Evolutionary conservation across 2,329 filamentous ascomycete genomes (phyloP).

Genomic region (Fusarium continuum): DNA sequence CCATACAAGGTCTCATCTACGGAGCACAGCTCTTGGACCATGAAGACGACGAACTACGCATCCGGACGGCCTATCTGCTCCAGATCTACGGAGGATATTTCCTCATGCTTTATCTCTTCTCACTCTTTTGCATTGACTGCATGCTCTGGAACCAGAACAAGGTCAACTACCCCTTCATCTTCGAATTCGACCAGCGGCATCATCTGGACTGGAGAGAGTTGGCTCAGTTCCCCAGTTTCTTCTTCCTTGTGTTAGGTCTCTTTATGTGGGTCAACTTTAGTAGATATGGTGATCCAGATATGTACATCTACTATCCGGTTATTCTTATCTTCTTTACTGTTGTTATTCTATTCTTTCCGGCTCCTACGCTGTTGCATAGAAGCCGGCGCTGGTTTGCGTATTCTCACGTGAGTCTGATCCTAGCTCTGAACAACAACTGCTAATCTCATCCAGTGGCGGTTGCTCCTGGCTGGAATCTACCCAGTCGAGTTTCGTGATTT

Average conservation of each 20-base stretch:
- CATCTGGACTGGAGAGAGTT: conserved; percentile 90
- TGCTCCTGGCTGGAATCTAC: conserved; percentile 85
- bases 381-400: conserved; percentile 88
- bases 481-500: conserved; percentile 98
- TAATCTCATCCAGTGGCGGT: conserved; percentile 71
- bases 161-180: conserved; percentile 96
- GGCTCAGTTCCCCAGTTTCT: conserved; percentile 85
- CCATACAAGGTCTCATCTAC: conserved; percentile 71
- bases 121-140: conserved; percentile 87
- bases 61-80: conserved; percentile 73
- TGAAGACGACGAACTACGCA: conserved; percentile 56
- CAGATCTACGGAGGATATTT: conserved; percentile 97
- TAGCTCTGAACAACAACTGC: background rate
- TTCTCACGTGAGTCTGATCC: conserved; percentile 74
- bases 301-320: conserved; percentile 89
- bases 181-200: conserved; percentile 91
- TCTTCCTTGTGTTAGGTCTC: conserved; percentile 79
- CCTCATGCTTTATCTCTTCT: conserved; percentile 79
- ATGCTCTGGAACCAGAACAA: conserved; percentile 83
- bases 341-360: conserved; percentile 78
- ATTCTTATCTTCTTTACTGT: conserved; percentile 76
- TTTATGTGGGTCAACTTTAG: conserved; percentile 92
- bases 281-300: conserved; percentile 67
- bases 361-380: conserved; percentile 76
- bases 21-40: conserved; percentile 63